These are phyloP conservation scores for Peronospora destructor DNA, from an alignment of 352 stramenopile species.

Conservation along the genomic window DNA sequence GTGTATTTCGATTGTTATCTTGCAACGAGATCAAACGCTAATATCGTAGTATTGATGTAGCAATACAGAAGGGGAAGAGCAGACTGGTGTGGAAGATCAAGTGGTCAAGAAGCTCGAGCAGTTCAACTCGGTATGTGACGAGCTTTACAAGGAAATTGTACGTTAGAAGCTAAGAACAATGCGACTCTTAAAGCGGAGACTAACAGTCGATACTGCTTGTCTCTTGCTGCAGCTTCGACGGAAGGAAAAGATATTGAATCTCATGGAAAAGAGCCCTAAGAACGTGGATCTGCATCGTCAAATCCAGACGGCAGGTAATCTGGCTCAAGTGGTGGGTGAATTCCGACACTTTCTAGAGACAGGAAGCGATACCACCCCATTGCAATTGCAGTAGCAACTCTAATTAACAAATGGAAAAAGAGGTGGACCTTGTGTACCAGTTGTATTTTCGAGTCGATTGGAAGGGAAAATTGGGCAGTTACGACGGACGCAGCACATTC, in stretches of 20 bases:
- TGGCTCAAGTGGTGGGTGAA: slow-evolving; percentile 77
- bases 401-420: slow-evolving; percentile 24
- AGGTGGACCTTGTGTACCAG: slow-evolving; percentile 12
- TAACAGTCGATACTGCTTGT: slow-evolving; percentile 2
- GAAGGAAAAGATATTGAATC: slow-evolving; percentile 78
- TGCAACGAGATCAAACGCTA: neutral
- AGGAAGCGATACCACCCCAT: slow-evolving; percentile 30
- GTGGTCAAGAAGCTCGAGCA: slow-evolving; percentile 84
- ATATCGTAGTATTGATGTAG: slow-evolving; percentile 1
- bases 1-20: slow-evolving; percentile 7
- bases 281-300: slow-evolving; percentile 81
- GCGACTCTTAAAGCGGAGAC: neutral
- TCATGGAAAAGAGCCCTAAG: slow-evolving; percentile 81
- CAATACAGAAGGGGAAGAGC: slow-evolving; percentile 27
- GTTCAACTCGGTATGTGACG: slow-evolving; percentile 85
- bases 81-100: slow-evolving; percentile 51
- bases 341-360: slow-evolving; percentile 81
- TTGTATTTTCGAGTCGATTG: slow-evolving; percentile 30
- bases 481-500: slow-evolving; percentile 22
- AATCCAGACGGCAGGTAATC: slow-evolving; percentile 78
- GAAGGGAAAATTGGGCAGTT: slow-evolving; percentile 22
- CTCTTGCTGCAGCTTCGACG: slow-evolving; percentile 47
- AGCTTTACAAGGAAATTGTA: slow-evolving; percentile 86
- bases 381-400: slow-evolving; percentile 18
- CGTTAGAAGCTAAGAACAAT: slow-evolving; percentile 2